Percentiles rank a stretch among this genome's conserved stretches.
Evolutionary conservation across 2,329 filamentous ascomycete genomes (phyloP).

Genomic region (Fusarium piperis): DNA sequence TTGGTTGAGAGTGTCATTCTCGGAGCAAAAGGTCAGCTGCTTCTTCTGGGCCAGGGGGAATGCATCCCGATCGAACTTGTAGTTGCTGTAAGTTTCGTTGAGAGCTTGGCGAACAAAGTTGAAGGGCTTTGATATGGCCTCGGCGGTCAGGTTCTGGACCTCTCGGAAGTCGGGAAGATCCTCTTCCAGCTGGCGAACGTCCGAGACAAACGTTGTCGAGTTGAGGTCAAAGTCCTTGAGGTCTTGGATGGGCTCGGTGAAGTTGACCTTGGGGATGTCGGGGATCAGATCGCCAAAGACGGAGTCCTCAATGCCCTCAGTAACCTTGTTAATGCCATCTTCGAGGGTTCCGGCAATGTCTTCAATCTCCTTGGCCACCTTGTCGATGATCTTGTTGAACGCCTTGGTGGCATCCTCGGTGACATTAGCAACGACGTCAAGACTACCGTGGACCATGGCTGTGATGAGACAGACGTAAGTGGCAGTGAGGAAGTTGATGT

Average conservation of each 20-base stretch:
- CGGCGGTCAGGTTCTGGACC: constrained; percentile 83
- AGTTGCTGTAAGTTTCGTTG: constrained; percentile 75
- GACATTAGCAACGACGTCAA: constrained; percentile 70
- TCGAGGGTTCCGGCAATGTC: constrained; percentile 61
- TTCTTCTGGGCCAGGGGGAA: constrained; percentile 89
- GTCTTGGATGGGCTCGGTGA: constrained; percentile 70
- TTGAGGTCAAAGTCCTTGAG: constrained; percentile 76
- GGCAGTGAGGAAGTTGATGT: constrained; percentile 89
- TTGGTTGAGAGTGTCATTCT: constrained; percentile 80
- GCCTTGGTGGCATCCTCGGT: constrained; percentile 63
- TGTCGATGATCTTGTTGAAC: constrained; percentile 61
- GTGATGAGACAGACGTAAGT: constrained; percentile 93
- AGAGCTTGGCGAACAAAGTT: constrained; percentile 79
- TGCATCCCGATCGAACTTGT: constrained; percentile 78
- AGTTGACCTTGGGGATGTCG: constrained; percentile 65
- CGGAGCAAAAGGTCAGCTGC: constrained; percentile 85
- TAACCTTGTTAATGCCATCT: constrained; percentile 61
- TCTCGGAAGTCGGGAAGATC: constrained; percentile 85
- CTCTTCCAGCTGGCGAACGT: constrained; percentile 76
- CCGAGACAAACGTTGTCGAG: constrained; percentile 72
- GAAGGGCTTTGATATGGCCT: constrained; percentile 81
- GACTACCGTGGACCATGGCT: constrained; percentile 80
- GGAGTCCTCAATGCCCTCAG: constrained; percentile 51
- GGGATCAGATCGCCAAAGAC: constrained; percentile 62
- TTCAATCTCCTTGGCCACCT: constrained; percentile 69